A percentile compares a stretch with the other conserved stretches of the same genome.
phyloP scores from a whole-genome alignment of 306 rosid genomes.

The Echinosophora koreensis region DNA sequence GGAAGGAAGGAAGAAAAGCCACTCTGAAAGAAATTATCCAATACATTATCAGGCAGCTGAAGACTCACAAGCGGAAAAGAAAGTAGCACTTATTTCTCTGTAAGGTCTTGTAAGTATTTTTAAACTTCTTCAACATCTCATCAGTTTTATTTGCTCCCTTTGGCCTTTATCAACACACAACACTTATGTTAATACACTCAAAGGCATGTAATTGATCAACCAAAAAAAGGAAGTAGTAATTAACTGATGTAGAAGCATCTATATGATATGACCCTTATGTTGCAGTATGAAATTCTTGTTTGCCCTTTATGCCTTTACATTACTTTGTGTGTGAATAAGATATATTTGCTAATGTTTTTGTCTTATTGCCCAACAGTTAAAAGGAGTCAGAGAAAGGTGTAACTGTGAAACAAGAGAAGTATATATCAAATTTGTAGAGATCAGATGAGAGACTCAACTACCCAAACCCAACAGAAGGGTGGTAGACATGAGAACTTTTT shows the following conservation, averaged over 20 bases:
- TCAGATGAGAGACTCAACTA: no score
- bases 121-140: background rate
- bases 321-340: no score
- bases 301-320: no score
- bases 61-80: conserved; percentile 47
- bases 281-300: conserved; percentile 8
- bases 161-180: background rate
- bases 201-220: background rate
- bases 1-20: conserved; percentile 55
- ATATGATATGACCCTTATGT: background rate
- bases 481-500: no score
- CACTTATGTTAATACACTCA: background rate
- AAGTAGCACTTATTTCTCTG: background rate
- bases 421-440: no score
- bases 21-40: conserved; percentile 52
- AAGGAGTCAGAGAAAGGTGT: no score
- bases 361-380: no score
- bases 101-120: background rate
- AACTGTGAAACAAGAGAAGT: no score
- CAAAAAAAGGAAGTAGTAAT: background rate
- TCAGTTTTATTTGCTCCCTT: background rate
- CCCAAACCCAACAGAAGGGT: no score
- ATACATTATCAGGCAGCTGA: conserved; percentile 44
- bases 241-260: background rate
- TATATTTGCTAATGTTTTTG: no score